Base-by-base conservation (phyloP, 345 rosid species). In the Populus alba region DNA sequence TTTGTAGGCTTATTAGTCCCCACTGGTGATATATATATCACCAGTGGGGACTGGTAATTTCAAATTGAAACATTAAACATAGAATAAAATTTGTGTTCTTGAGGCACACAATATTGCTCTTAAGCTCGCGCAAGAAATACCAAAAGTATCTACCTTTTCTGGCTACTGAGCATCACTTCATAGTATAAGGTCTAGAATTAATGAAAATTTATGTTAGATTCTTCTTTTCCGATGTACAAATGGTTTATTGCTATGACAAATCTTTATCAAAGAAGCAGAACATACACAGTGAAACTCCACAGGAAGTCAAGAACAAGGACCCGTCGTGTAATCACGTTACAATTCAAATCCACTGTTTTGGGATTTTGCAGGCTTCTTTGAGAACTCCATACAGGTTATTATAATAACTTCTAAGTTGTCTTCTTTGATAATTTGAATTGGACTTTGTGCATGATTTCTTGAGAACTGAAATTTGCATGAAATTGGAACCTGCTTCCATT, bases 331-430 rank as follows among this genome's bases (percentile, higher is more conserved):
- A 38, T 74, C 66, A 39, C 63, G 53, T 41, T 22, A 73, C 68
- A 51, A 29, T 57, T n/a, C 23, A 35, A 70, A 78, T 62, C 78
- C 70, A 33, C 0, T 8, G 37, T 55, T 69, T 67, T 74, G 69
- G 84, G 82, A 47, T 33, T 65, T 68, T 71, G 37, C 79, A 76
- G 73, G 74, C 75, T 81, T 80, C 81, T 76, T 75, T 39, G 70
- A 63, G 27, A 55, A 74, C 55, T 76, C 78, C 69, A 45, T 27
- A 25, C 77, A 55, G 51, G 38, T 3, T 79, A 84, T 70, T 45
- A 47, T 71, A 70, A 47, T 53, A 75, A 68, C 79, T 81, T 85
- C 81, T 75, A 77, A 77, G 77, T 78, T 83, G 84, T 87, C 88
- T 76, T 80, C 57, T 77, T 67, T 80, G 31, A 77, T 25, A 20